Base-by-base conservation (phyloP, 257 asterid genomes). In the Solanum lycopersicoides region DNA sequence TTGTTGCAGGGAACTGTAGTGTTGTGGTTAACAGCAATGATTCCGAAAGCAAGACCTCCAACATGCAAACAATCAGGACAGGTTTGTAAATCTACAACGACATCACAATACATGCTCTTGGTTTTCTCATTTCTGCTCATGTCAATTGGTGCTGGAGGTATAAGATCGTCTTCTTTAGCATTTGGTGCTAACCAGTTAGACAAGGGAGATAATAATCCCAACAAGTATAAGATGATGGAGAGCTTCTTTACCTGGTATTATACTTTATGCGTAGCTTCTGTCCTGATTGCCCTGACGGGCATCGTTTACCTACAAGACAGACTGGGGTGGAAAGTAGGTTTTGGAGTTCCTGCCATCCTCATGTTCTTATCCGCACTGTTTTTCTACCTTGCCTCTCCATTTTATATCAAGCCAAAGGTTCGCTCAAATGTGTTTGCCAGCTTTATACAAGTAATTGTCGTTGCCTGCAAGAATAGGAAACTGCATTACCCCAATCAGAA, bases 101-200 rank as follows among this genome's bases (percentile, higher is more conserved):
- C 89, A 1, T 87, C 87, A 9, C 98, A 95, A 66, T 88, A 68
- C 68, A 15, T 86, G n/a, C 45, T 91, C 14, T 82, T 94, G 84
- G 56, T 91, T 42, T 86, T 91, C 47, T 91, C 98, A 0, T 88
- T 94, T 28, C 91, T 92, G 34, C 87, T 95, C 39, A 89, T 95
- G 63, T 93, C 97, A 6, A 42, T 95, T 50, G 98, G 98, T 15
- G 94, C 95, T 3, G 97, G 98, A 14, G 97, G 97, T 23, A 87
- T 94, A 72, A 90, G 94, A 86, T 88, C 98, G 3, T 90, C 92
- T 72, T 94, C 97, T 16, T 87, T 93, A 23, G 97, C 98, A 14
- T 95, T 95, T 89, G 98, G 98, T 30, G 96, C 94, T 3, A 92
- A 95, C 75, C 98, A 95, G 84, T 85, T 95, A 7, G 93, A 90